Evolutionary conservation across 2,329 filamentous ascomycete species (phyloP), one percentile per base, ranked within the genome.

Genomic region (Cytospora paraplurivora): DNA sequence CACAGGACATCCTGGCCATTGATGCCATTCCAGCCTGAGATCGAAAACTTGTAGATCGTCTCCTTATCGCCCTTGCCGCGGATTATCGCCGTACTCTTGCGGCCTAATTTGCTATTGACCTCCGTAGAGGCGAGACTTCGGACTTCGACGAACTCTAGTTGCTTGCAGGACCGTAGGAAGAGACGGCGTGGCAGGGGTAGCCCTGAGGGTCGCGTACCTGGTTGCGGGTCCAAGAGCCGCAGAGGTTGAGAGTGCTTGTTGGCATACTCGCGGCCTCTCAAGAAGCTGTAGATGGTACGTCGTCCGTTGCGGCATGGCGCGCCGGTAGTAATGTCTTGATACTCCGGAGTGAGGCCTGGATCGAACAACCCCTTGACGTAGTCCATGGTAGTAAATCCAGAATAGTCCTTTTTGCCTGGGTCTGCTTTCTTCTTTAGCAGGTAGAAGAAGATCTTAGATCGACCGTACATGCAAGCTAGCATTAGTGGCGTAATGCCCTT

Each of bases 11-110:
- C 55, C 10, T 21, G 13, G 19, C 34, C 34, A 1, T 38, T 41
- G 10, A 13, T 10, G 6, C 34, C n/a, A 13, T 35, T 33, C 62
- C 62, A 61, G 15, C 62, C 62, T 3, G 62, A 64, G 17, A 64
- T 2, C 1, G 62, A 54, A 12, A 64, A 37, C 4, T 7, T 38
- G 4, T 8, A 8, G 12, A 21, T 21, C 1, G 17, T 15, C 7
- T 6, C 10, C 0, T 7, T 8, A 7, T 32, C 41, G 7, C 34
- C 15, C 17, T 10, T 7, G 7, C 7, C 34, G 1, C 50, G 17
- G 17, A 63, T 41, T 2, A 37, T 8, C 1, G 27, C 58, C 2
- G 32, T 61, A 8, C 58, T 47, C 17, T 63, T 59, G 2, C 61
- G 47, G 1, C 21, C 32, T 1, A 62, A 4, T 2, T 35, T 7